Evolutionary conservation across 179 eudicot species (phyloP).

Genomic region (Camellia oleifera): DNA sequence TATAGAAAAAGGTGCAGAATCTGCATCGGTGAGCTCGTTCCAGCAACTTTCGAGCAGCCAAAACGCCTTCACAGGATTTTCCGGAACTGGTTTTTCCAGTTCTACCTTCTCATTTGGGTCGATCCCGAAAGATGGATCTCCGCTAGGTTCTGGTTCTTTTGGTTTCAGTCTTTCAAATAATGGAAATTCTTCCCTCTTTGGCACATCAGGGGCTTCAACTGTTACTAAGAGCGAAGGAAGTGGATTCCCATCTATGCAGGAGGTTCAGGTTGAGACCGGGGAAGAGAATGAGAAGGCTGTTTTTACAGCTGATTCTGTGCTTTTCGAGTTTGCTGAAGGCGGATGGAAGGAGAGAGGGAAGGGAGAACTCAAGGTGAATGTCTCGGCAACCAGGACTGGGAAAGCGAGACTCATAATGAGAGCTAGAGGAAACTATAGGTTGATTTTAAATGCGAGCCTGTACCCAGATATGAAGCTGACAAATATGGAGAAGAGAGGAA

Average conservation of each 20-base stretch:
- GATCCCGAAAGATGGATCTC: conserved; percentile 50
- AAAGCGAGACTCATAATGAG: conserved; percentile 90
- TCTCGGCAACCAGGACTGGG: conserved; percentile 28
- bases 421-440: conserved; percentile 77
- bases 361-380: conserved; percentile 88
- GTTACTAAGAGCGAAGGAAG: conserved; percentile 49
- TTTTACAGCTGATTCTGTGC: conserved; percentile 72
- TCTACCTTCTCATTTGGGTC: conserved; percentile 81
- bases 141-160: conserved; percentile 41
- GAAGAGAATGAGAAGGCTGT: conserved; percentile 83
- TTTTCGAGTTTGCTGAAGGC: conserved; percentile 76
- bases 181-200: conserved; percentile 63
- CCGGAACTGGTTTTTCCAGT: conserved; percentile 80
- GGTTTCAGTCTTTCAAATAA: conserved; percentile 51
- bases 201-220: conserved; percentile 39
- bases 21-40: conserved; percentile 62
- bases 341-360: conserved; percentile 97
- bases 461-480: conserved; percentile 89
- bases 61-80: conserved; percentile 89
- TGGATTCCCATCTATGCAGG: conserved; percentile 57
- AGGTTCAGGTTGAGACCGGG: conserved; percentile 82
- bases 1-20: conserved; percentile 4
- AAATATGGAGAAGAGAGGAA: conserved; percentile 84
- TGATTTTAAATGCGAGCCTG: conserved; percentile 79
- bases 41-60: conserved; percentile 84